Conservation (phyloP, 352 stramenopile genomes). For the Phytophthora ramorum region DNA sequence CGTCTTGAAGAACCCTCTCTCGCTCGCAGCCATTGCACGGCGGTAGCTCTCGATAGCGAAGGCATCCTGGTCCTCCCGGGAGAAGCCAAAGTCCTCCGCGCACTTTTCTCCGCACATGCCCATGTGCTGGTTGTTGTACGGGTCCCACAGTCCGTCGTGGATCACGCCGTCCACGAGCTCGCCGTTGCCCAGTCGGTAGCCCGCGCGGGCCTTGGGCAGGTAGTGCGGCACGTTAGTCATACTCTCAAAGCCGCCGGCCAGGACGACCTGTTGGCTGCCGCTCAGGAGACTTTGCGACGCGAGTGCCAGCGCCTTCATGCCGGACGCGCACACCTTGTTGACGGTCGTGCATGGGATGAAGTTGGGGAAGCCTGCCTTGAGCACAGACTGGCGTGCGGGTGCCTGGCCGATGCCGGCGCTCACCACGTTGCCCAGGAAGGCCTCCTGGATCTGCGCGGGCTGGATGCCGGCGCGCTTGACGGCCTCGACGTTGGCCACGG, state of each 20-base stretch:
- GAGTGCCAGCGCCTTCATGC: slow-evolving; percentile 93
- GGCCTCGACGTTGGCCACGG: slow-evolving; percentile 91
- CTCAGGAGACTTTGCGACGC: slow-evolving; percentile 91
- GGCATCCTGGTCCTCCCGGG: slow-evolving; percentile 95
- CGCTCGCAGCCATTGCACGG: slow-evolving; percentile 73
- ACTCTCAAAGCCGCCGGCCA: slow-evolving; percentile 97
- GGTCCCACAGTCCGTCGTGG: slow-evolving; percentile 97
- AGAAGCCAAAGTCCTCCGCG: slow-evolving; percentile 92
- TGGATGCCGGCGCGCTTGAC: slow-evolving; percentile 78
- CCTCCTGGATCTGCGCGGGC: slow-evolving; percentile 93
- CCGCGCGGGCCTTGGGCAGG: slow-evolving; percentile 91
- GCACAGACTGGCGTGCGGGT: slow-evolving; percentile 93
- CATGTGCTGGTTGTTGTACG: slow-evolving; percentile 96
- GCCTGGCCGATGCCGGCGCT: slow-evolving; percentile 96
- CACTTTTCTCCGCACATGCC: slow-evolving; percentile 97
- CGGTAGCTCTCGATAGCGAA: slow-evolving; percentile 95
- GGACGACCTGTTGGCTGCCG: slow-evolving; percentile 86
- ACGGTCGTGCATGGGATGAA: slow-evolving; percentile 97
- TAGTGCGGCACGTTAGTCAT: slow-evolving; percentile 99
- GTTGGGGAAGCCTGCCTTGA: slow-evolving; percentile 92
- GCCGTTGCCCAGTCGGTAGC: slow-evolving; percentile 93
- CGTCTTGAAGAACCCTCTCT: slow-evolving; percentile 86
- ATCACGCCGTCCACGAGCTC: slow-evolving; percentile 92
- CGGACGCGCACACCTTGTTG: slow-evolving; percentile 98
- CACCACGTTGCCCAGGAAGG: slow-evolving; percentile 98